These are phyloP conservation scores for Lasiosphaeria miniovina DNA, from an alignment of 495 filamentous ascomycete genomes.

Conservation along the genomic window DNA sequence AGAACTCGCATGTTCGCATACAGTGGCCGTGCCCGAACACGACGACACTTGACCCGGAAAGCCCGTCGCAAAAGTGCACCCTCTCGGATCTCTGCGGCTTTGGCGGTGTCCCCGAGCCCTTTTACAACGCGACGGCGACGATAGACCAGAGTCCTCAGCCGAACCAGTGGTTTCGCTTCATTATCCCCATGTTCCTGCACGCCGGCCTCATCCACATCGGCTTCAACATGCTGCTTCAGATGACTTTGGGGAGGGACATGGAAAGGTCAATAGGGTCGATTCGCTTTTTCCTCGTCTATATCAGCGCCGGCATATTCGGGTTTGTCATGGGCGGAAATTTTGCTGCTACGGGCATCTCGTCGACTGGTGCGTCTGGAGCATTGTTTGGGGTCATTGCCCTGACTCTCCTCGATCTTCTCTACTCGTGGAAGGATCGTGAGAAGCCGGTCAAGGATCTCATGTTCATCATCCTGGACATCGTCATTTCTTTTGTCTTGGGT, in stretches of 20 bases:
- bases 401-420: constrained; percentile 81
- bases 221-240: constrained; percentile 89
- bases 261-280: constrained; percentile 81
- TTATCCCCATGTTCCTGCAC: constrained; percentile 92
- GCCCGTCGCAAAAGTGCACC: constrained; percentile 55
- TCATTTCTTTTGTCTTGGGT: constrained; percentile 87
- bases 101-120: constrained; percentile 63
- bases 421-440: constrained; percentile 77
- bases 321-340: constrained; percentile 95
- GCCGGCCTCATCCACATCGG: constrained; percentile 89
- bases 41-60: constrained; percentile 49
- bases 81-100: constrained; percentile 83
- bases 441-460: constrained; percentile 75
- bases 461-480: constrained; percentile 79
- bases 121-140: constrained; percentile 41
- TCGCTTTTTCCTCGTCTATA: constrained; percentile 83
- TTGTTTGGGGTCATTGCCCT: constrained; percentile 92
- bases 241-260: constrained; percentile 85
- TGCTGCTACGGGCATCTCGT: constrained; percentile 72
- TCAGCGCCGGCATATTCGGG: constrained; percentile 89
- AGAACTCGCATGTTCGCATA: constrained; percentile 41
- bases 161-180: constrained; percentile 96
- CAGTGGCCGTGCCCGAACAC: constrained; percentile 75
- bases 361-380: constrained; percentile 82
- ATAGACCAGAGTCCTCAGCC: constrained; percentile 51